Evolutionary conservation across 2,329 filamentous ascomycete species (phyloP).

Genomic region (Aspergillus fumigatiaffinis): DNA sequence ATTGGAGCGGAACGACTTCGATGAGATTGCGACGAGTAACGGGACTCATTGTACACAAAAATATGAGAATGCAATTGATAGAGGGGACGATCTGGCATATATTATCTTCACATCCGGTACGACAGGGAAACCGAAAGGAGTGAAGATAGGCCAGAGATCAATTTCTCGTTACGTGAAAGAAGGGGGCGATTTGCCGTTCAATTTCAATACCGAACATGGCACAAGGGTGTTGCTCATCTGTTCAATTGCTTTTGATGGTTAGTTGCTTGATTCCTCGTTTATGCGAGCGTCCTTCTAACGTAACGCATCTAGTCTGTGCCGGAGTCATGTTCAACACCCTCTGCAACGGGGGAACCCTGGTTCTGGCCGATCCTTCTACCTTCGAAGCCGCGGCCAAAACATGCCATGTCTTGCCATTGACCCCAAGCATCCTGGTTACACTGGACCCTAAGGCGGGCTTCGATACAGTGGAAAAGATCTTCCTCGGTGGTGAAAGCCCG

Average conservation of each 20-base stretch:
- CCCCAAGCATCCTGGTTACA: conserved; percentile 9
- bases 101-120: conserved; percentile 4
- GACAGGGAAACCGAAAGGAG: conserved; percentile 3
- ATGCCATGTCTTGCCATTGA: conserved; percentile 4
- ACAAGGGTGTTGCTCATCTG: conserved; percentile 18
- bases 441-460: conserved; percentile 2
- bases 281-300: too few relatives aligned
- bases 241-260: conserved; percentile 25
- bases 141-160: conserved; percentile 2
- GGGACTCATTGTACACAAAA: background rate
- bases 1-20: too few relatives aligned
- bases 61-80: background rate
- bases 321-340: conserved; percentile 16
- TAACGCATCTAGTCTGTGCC: background rate
- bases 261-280: background rate
- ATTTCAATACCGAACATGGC: background rate
- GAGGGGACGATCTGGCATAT: background rate
- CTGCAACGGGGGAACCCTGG: conserved; percentile 15
- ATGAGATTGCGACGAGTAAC: too few relatives aligned
- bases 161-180: conserved; percentile 6
- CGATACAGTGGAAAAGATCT: conserved; percentile 1
- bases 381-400: conserved; percentile 2
- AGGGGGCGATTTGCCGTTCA: conserved; percentile 1
- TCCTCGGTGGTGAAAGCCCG: conserved; percentile 13
- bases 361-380: conserved; percentile 8